phyloP scores from a whole-genome alignment of 306 rosid species.

The Rubus parviflorus region DNA sequence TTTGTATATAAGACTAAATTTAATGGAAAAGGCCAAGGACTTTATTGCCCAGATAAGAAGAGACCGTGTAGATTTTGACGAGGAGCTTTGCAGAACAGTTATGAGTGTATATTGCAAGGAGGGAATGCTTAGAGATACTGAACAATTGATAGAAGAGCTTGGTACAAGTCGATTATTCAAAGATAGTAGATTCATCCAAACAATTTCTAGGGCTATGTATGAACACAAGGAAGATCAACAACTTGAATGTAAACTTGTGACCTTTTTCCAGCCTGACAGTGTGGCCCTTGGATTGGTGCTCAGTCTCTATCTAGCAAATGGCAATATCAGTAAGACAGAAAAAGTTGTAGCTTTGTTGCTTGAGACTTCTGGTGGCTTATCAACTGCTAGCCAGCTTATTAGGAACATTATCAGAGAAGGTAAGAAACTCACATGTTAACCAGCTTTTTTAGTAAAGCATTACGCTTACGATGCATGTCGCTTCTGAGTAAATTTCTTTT shows the following conservation, averaged over 20 bases:
- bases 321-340: slow-evolving; percentile 39
- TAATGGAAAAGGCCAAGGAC: slow-evolving; percentile 60
- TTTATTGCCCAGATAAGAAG: slow-evolving; percentile 59
- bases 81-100: slow-evolving; percentile 65
- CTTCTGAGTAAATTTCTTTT: slow-evolving; percentile 14
- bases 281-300: slow-evolving; percentile 72
- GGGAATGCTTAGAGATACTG: slow-evolving; percentile 69
- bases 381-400: slow-evolving; percentile 45
- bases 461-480: not conserved
- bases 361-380: slow-evolving; percentile 49
- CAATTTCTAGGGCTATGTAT: slow-evolving; percentile 51
- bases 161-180: slow-evolving; percentile 34
- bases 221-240: slow-evolving; percentile 39
- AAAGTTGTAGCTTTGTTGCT: slow-evolving; percentile 51
- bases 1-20: slow-evolving; percentile 55
- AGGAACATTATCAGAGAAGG: slow-evolving; percentile 62
- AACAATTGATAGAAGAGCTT: slow-evolving; percentile 55
- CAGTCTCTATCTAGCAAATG: slow-evolving; percentile 53
- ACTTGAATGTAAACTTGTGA: slow-evolving; percentile 36
- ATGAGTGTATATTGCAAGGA: slow-evolving; percentile 72
- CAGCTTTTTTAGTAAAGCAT: not conserved
- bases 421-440: slow-evolving; percentile 21
- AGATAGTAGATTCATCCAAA: slow-evolving; percentile 48
- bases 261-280: slow-evolving; percentile 49
- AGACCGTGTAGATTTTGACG: slow-evolving; percentile 50